phyloP scores from a whole-genome alignment of 106 monocot species.

The Dendrobium nobile region DNA sequence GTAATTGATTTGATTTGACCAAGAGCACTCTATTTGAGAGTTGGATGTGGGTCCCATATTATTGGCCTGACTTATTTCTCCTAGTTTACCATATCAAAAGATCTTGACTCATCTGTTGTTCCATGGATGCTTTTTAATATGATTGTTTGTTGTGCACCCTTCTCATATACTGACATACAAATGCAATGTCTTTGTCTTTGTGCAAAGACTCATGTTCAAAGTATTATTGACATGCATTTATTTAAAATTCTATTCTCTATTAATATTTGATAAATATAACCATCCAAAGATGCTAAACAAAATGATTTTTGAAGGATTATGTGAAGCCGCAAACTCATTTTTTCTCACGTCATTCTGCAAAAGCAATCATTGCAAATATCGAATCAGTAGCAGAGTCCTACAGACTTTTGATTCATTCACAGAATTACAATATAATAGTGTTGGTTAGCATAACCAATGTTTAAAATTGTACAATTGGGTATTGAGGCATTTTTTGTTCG shows the following conservation, averaged over 20 bases:
- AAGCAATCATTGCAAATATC: slow-evolving; percentile 60
- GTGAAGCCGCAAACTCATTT: slow-evolving; percentile 89
- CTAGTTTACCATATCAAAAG: too few species aligned
- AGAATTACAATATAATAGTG: slow-evolving; percentile 67
- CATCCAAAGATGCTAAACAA: background rate
- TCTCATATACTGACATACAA: background rate
- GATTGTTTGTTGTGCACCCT: background rate
- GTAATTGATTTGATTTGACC: too few species aligned
- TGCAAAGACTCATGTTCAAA: background rate
- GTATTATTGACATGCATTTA: background rate
- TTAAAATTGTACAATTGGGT: too few species aligned
- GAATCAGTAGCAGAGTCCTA: slow-evolving; percentile 60
- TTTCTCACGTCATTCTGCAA: slow-evolving; percentile 73
- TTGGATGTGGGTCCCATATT: too few species aligned
- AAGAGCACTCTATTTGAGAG: too few species aligned
- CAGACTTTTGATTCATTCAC: slow-evolving; percentile 72
- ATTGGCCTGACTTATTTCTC: too few species aligned
- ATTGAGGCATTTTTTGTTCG: too few species aligned
- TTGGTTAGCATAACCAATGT: background rate
- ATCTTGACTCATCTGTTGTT: too few species aligned
- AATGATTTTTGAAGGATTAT: slow-evolving; percentile 43
- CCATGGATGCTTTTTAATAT: background rate
- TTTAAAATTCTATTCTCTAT: background rate
- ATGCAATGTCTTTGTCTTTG: background rate
- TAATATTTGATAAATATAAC: background rate